phyloP scores from a whole-genome alignment of 768 basidiomycete species.

The Mrakia gelida region DNA sequence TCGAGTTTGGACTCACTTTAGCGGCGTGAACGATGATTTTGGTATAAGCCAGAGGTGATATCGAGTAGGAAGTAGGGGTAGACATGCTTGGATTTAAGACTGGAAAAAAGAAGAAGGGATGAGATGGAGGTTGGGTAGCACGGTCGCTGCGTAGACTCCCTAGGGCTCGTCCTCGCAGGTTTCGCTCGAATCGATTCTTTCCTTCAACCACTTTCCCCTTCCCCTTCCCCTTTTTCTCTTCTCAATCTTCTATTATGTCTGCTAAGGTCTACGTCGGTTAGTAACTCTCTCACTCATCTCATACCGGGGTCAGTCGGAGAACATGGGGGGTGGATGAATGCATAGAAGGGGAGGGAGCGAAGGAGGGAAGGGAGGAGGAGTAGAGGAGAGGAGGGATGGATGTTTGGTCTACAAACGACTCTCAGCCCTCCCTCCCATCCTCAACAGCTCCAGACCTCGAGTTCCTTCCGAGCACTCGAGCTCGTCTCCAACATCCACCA shows the following conservation, averaged over 20 bases:
- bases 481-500: neutral
- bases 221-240: neutral
- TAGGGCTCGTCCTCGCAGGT: neutral
- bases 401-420: neutral
- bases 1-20: slow-evolving; percentile 42
- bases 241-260: slow-evolving; percentile 34
- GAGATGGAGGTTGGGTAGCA: neutral
- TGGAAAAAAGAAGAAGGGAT: neutral
- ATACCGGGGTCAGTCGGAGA: neutral
- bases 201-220: neutral
- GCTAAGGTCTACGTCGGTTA: slow-evolving; percentile 45
- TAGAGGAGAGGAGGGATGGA: no score
- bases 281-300: slow-evolving; percentile 23
- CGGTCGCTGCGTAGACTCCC: neutral
- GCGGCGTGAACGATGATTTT: slow-evolving; percentile 74
- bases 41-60: slow-evolving; percentile 62
- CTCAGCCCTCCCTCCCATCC: neutral
- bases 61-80: slow-evolving; percentile 47
- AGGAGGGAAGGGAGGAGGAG: neutral
- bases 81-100: neutral
- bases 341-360: neutral
- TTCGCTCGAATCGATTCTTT: neutral
- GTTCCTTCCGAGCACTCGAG: slow-evolving; percentile 4
- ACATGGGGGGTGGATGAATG: neutral
- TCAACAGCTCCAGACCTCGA: neutral